Evolutionary conservation across 192 early-diverging fungal species (phyloP).

Genomic region (Lobosporangium transversale): DNA sequence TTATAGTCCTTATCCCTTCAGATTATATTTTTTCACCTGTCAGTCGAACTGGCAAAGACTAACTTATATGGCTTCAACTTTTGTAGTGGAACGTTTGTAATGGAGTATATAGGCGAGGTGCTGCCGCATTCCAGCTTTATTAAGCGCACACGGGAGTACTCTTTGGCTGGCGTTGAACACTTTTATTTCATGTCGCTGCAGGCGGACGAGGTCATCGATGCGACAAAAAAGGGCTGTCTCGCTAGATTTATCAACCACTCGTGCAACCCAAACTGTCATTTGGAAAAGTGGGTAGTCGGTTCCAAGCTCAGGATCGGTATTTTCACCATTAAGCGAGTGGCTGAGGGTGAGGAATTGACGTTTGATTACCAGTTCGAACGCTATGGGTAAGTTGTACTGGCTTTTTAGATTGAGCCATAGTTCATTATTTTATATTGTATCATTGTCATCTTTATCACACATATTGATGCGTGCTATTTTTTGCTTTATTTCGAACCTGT

Average conservation of each 20-base stretch:
- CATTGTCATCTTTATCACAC: too few relatives aligned
- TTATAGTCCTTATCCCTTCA: too few relatives aligned
- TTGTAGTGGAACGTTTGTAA: slow-evolving; percentile 90
- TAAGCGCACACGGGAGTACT: slow-evolving; percentile 86
- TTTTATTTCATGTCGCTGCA: slow-evolving; percentile 99
- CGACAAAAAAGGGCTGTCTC: slow-evolving; percentile 89
- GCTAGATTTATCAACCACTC: slow-evolving; percentile 99
- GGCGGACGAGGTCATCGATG: slow-evolving; percentile 96
- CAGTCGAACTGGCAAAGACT: background rate
- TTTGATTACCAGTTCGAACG: slow-evolving; percentile 99
- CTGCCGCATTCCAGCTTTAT: slow-evolving; percentile 83
- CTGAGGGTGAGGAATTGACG: slow-evolving; percentile 87
- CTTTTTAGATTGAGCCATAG: too few relatives aligned
- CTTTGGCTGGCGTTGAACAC: slow-evolving; percentile 82
- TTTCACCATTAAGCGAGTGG: slow-evolving; percentile 84
- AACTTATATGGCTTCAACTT: slow-evolving; percentile 13
- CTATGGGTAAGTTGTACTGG: slow-evolving; percentile 73
- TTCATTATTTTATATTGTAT: too few relatives aligned
- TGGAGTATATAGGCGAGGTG: slow-evolving; percentile 98
- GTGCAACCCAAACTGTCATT: slow-evolving; percentile 93
- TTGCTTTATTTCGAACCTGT: slow-evolving; percentile 1
- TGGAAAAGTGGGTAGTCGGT: slow-evolving; percentile 98
- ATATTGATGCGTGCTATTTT: too few relatives aligned
- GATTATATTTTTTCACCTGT: too few relatives aligned
- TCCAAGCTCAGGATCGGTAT: slow-evolving; percentile 92